Percentiles rank a stretch among this genome's conserved stretches.
These are phyloP conservation scores for Curvularia eragrostidis DNA, from an alignment of 2,329 filamentous ascomycete species.

Conservation along the genomic window DNA sequence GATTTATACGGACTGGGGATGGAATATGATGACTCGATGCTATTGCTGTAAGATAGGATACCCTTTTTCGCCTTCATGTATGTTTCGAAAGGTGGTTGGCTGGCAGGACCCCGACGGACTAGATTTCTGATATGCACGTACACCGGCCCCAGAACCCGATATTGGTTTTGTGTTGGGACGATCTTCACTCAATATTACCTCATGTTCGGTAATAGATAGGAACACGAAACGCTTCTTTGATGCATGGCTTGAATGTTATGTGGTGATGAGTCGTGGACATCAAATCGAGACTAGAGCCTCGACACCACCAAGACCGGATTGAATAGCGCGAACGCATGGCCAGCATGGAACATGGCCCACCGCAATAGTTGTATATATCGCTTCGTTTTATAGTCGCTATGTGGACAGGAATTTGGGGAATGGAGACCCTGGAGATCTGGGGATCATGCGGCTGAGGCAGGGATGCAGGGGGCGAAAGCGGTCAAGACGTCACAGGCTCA, in stretches of 20 bases:
- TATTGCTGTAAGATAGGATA: slow-evolving; percentile 21
- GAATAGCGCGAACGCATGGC: slow-evolving; percentile 8
- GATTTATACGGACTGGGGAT: not conserved
- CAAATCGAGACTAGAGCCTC: not conserved
- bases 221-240: not conserved
- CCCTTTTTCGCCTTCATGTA: slow-evolving; percentile 25
- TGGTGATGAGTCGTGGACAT: slow-evolving; percentile 2
- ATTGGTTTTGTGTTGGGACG: not conserved
- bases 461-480: slow-evolving; percentile 26
- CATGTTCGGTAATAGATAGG: not conserved
- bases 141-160: not conserved
- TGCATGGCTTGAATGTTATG: not conserved
- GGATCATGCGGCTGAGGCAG: slow-evolving; percentile 21
- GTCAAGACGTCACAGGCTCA: slow-evolving; percentile 29
- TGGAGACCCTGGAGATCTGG: slow-evolving; percentile 13
- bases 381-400: not conserved
- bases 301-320: slow-evolving; percentile 5
- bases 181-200: slow-evolving; percentile 1
- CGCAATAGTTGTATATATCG: not conserved
- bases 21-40: not conserved
- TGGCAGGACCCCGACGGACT: slow-evolving; percentile 1
- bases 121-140: not conserved
- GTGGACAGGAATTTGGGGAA: not conserved
- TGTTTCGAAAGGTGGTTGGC: not conserved
- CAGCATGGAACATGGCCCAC: not conserved